phyloP scores from a whole-genome alignment of 2,329 filamentous ascomycete genomes.

The Verticillium alfalfae region DNA sequence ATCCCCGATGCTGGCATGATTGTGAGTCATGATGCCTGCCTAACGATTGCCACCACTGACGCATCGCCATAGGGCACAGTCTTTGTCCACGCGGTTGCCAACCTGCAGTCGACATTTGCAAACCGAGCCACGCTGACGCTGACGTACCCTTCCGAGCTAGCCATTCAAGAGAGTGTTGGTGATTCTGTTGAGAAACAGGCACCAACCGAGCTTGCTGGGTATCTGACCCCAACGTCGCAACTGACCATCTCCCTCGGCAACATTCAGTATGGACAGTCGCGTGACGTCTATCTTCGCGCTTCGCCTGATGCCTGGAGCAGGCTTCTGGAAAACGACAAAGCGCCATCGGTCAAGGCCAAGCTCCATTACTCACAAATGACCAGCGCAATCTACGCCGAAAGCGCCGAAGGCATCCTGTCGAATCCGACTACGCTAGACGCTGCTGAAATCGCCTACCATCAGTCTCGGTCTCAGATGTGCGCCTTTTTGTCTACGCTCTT shows the following conservation, averaged over 20 bases:
- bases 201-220: conserved; percentile 6
- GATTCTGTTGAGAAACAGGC: conserved; percentile 28
- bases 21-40: conserved; percentile 17
- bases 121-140: conserved; percentile 38
- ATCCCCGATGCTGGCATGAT: conserved; percentile 60
- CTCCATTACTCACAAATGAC: conserved; percentile 14
- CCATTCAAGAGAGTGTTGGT: conserved; percentile 32
- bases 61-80: conserved; percentile 40
- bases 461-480: conserved; percentile 44
- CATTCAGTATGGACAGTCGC: conserved; percentile 55
- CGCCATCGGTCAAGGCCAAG: not conserved
- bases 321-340: not conserved
- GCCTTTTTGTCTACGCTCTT: conserved; percentile 41
- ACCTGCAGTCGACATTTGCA: conserved; percentile 54
- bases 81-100: conserved; percentile 57
- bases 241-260: conserved; percentile 41
- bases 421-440: conserved; percentile 5
- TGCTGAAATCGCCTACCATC: conserved; percentile 42
- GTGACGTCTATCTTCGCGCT: conserved; percentile 44
- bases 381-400: not conserved
- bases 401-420: conserved; percentile 1
- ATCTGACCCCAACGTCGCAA: conserved; percentile 7
- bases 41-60: conserved; percentile 1
- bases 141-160: conserved; percentile 26
- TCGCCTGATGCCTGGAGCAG: not conserved